Base-by-base conservation (phyloP, 305 asterid genomes). In the Rubia tinctorum region DNA sequence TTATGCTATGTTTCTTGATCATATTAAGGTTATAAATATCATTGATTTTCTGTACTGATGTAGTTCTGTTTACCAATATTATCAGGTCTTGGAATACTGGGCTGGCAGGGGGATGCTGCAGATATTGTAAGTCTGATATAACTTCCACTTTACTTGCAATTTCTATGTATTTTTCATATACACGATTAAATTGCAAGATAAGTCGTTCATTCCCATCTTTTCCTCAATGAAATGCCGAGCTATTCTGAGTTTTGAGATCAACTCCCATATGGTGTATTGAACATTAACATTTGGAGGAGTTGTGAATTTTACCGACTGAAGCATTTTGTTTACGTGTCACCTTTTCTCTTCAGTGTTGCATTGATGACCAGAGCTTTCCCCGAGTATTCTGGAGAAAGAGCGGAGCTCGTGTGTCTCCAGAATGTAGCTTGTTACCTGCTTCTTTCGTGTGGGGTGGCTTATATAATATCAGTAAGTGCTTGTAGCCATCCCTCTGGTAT, bases 31-130 rank as follows among this genome's bases (percentile, higher is more conserved):
- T 40, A 11, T 25, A 11, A 8, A 12, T 25, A 11, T 69, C 18
- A 15, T 13, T 40, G 67, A 15, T 71, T 11, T 69, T 53, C 49
- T n/a, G 58, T 55, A 55, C 37, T 71, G 39, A 71, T n/a, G 25
- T 7, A 56, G 14, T 5, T 70, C 11, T 6, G 34, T 61, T 71
- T 62, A 67, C 75, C 45, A 73, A 43, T 44, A 7, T 79, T 44
- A 55, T 91, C 92, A 95, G 99, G 88, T 92, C 75, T 82, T 95
- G 80, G 96, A 92, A 80, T 92, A 73, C 77, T 92, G 95, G 97
- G 95, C 85, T 45, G 98, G 99, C 83, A 89, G 98, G 88, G 99
- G 96, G 79, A 90, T 92, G 98, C 96, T 95, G 75, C 99, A 95
- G 79, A 95, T 95, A 86, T 95, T 95, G 99, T 94, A 89, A 53